These are phyloP conservation scores for Solanum stenotomum DNA, from an alignment of 257 asterid species.

Conservation along the genomic window DNA sequence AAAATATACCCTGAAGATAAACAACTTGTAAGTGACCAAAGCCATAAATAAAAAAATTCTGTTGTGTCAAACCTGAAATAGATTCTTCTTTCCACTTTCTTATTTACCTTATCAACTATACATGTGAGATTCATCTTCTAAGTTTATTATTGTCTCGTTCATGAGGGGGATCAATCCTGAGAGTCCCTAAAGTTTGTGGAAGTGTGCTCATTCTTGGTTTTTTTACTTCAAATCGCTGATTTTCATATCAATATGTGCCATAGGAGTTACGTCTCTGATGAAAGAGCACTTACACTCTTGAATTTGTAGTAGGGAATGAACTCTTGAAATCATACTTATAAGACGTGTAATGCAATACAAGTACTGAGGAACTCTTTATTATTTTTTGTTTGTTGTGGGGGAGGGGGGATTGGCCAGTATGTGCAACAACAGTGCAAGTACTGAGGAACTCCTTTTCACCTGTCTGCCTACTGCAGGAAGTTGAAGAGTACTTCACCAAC, in stretches of 20 bases:
- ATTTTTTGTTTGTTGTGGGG: neutral
- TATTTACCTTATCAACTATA: neutral
- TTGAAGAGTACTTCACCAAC: conserved; percentile 72
- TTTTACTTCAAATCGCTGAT: neutral
- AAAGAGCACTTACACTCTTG: neutral
- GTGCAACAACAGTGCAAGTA: neutral
- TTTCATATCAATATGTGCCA: neutral
- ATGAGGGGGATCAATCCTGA: neutral
- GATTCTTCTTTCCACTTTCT: neutral
- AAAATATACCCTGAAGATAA: too few relatives aligned
- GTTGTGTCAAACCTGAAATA: neutral
- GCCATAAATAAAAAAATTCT: too few relatives aligned
- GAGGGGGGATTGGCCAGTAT: neutral
- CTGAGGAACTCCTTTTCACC: neutral
- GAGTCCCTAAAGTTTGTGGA: neutral
- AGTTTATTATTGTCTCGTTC: neutral
- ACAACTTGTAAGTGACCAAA: too few relatives aligned
- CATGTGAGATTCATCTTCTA: neutral
- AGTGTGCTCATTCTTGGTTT: neutral
- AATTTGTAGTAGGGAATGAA: neutral
- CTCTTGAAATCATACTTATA: neutral
- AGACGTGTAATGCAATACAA: neutral
- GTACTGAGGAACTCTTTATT: neutral
- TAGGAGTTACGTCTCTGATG: neutral
- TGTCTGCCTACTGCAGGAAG: conserved; percentile 41